Evolutionary conservation across 768 basidiomycete species (phyloP).

Genomic region (Multifurca ochricompacta): DNA sequence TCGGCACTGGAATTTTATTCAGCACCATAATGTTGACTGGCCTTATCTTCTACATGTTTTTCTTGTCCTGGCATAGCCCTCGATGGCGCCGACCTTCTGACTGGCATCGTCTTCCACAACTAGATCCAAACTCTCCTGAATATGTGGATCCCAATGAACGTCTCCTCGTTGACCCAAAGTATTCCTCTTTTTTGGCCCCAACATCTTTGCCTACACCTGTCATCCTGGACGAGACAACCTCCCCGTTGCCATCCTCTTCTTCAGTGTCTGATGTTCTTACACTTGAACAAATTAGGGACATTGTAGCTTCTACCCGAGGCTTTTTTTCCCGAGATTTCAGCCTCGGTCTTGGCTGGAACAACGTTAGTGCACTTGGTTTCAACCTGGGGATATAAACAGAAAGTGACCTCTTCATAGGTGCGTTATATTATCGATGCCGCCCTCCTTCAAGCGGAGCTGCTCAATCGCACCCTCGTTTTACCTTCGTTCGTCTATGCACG

Average conservation of each 20-base stretch:
- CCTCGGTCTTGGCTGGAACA: slow-evolving; percentile 41
- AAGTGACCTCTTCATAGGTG: slow-evolving; percentile 27
- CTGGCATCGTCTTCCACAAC: background rate
- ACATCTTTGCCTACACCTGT: background rate
- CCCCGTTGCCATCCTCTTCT: background rate
- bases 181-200: background rate
- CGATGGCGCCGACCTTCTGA: background rate
- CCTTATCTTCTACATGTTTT: slow-evolving; percentile 2
- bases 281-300: slow-evolving; percentile 28
- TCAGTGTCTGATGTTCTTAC: slow-evolving; percentile 21
- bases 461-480: slow-evolving; percentile 38
- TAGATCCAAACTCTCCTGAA: background rate
- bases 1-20: background rate
- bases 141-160: background rate
- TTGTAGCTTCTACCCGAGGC: slow-evolving; percentile 34
- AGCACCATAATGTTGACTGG: background rate
- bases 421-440: slow-evolving; percentile 43
- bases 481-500: slow-evolving; percentile 42
- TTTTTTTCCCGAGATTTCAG: slow-evolving; percentile 40
- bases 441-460: slow-evolving; percentile 35
- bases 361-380: slow-evolving; percentile 28
- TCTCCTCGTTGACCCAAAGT: background rate
- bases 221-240: background rate
- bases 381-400: background rate
- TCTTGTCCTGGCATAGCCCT: background rate